Evolutionary conservation across 2,329 filamentous ascomycete genomes (phyloP).

Genomic region (Exutisphaerella laricina): DNA sequence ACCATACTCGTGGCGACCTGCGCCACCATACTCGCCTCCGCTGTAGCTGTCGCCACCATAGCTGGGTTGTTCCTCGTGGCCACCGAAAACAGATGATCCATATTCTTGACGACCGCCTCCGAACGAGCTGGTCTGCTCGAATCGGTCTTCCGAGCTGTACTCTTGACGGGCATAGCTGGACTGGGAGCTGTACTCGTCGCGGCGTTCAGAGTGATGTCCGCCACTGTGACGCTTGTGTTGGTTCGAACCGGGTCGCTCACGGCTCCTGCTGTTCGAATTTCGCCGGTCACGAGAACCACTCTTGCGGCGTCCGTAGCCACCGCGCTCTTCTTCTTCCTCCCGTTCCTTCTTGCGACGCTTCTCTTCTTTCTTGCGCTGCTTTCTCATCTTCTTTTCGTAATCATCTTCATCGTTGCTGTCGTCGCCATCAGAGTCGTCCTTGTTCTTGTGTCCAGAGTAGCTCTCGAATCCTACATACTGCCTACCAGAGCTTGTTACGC

Average conservation of each 20-base stretch:
- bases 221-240: slow-evolving; percentile 15
- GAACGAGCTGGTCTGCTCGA: slow-evolving; percentile 17
- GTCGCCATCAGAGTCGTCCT: slow-evolving; percentile 31
- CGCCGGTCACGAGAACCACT: background rate
- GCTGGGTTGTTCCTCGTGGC: too few species aligned
- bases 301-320: slow-evolving; percentile 12
- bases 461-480: slow-evolving; percentile 25
- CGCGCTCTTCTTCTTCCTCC: slow-evolving; percentile 21
- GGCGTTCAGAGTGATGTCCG: slow-evolving; percentile 12
- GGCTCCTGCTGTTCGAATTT: slow-evolving; percentile 9
- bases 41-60: slow-evolving; percentile 17
- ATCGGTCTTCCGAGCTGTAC: slow-evolving; percentile 18
- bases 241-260: slow-evolving; percentile 19
- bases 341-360: slow-evolving; percentile 29
- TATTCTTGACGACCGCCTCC: slow-evolving; percentile 15
- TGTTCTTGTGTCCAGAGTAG: slow-evolving; percentile 27
- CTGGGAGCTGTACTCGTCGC: slow-evolving; percentile 15
- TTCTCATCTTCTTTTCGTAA: slow-evolving; percentile 39
- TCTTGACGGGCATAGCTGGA: slow-evolving; percentile 22
- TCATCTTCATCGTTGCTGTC: slow-evolving; percentile 30
- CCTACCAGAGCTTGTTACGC: slow-evolving; percentile 23
- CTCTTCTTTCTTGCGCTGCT: slow-evolving; percentile 38
- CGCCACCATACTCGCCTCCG: slow-evolving; percentile 11
- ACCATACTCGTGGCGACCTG: slow-evolving; percentile 8
- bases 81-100: too few species aligned